Evolutionary conservation across 2,329 filamentous ascomycete species (phyloP).

Genomic region (Nemania sp.): DNA sequence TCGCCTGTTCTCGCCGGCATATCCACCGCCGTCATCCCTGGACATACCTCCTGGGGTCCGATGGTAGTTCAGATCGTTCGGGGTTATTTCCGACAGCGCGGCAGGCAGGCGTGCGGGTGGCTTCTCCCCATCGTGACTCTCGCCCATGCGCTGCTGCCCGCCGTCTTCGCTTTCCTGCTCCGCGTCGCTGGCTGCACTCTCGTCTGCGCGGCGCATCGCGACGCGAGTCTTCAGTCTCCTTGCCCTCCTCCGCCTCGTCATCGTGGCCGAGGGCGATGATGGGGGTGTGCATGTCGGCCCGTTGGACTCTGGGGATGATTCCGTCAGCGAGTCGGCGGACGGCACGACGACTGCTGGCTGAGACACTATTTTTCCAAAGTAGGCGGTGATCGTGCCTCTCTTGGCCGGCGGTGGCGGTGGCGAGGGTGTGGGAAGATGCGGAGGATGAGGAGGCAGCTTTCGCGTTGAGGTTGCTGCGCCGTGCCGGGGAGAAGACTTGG

Average conservation of each 20-base stretch:
- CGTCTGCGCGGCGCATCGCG: slow-evolving; percentile 15
- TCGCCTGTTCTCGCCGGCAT: slow-evolving; percentile 8
- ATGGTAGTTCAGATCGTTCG: slow-evolving; percentile 25
- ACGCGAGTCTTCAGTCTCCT: slow-evolving; percentile 43
- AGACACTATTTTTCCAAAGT: slow-evolving; percentile 37
- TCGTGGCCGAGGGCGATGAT: slow-evolving; percentile 36
- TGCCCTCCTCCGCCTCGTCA: slow-evolving; percentile 32
- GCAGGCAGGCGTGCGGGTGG: no score
- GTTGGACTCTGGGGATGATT: slow-evolving; percentile 25
- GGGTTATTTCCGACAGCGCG: slow-evolving; percentile 15
- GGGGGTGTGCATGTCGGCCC: slow-evolving; percentile 38
- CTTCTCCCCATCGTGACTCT: neutral
- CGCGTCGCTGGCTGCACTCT: slow-evolving; percentile 17
- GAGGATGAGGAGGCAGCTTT: neutral
- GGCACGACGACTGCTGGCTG: slow-evolving; percentile 23
- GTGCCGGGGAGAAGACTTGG: neutral
- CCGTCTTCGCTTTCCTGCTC: slow-evolving; percentile 5
- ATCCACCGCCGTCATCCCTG: slow-evolving; percentile 24
- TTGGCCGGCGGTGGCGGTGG: slow-evolving; percentile 20
- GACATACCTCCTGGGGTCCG: slow-evolving; percentile 5
- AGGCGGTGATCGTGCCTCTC: slow-evolving; percentile 40
- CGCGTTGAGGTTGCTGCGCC: neutral
- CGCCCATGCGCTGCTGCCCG: neutral
- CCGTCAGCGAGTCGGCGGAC: slow-evolving; percentile 29
- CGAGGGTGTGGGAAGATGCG: no score